Base-by-base conservation (phyloP, 192 early-diverging fungal genomes). In the Anaeromyces robustus region DNA sequence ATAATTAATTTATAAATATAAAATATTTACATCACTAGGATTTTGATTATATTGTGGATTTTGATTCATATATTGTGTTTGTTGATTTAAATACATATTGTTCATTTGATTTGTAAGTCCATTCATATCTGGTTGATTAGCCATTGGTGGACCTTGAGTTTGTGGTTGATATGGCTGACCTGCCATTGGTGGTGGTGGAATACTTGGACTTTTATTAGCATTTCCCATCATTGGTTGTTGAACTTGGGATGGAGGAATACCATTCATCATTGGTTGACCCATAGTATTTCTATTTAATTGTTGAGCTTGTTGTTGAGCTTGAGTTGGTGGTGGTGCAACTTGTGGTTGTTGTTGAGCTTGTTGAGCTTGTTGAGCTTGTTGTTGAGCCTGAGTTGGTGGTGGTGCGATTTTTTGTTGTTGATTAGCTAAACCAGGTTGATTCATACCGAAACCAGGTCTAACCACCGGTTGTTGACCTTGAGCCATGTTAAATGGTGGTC, bases 381-480 rank as follows among this genome's bases (percentile, higher is more conserved):
- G 82, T 83, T 83, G 82, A 29, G 30, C n/a, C 22, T 83, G 82
- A 79, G 81, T 77, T 82, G 82, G 32, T 82, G 79, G 30, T 31
- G 81, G 29, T 29, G 19, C 34, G 22, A 81, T 83, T 43, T 68
- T 68, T 68, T 68, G 52, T 68, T 78, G 78, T 29, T 41, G 78
- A 29, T 79, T 39, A 68, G 5, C 4, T 39, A 59, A 79, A 79
- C 30, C 41, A 29, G 80, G 29, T 29, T 39, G 81, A 37, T 85
- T 80, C 34, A 83, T 78, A 30, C 78, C 78, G 22, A 30, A 68
- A 68, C 82, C 29, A 17, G 31, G 77, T 52, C 41, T 52, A 28
- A 32, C 59, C 81, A 79, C 19, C 29, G 30, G 30, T 80, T 26
- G 22, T 85, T 80, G 13, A 81, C 41, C 29, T 83, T 52, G 30